Evolutionary conservation across 306 rosid genomes (phyloP).

Genomic region (Begonia loranthoides): DNA sequence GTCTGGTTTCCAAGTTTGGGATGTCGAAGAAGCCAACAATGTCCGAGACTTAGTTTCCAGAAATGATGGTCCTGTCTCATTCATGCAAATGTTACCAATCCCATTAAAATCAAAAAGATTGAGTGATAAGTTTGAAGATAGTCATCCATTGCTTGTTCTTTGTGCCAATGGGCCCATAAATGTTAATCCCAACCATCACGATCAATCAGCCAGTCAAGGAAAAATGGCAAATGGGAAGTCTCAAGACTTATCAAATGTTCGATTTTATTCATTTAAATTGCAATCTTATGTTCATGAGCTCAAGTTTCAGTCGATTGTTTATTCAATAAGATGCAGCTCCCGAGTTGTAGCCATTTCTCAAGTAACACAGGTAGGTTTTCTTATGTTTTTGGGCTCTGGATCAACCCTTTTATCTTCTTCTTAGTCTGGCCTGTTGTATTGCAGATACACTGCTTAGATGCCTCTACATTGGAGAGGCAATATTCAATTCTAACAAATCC

Average conservation of each 20-base stretch:
- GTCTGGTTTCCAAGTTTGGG: constrained; percentile 98
- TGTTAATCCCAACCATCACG: constrained; percentile 37
- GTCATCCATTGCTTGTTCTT: constrained; percentile 60
- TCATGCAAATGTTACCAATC: constrained; percentile 85
- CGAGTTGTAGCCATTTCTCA: constrained; percentile 74
- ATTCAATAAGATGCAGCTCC: constrained; percentile 80
- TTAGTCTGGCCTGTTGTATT: constrained; percentile 4
- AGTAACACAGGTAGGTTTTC: constrained; percentile 62
- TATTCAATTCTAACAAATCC: constrained; percentile 81
- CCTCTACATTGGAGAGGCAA: constrained; percentile 61
- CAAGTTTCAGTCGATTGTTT: constrained; percentile 78
- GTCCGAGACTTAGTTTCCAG: constrained; percentile 68
- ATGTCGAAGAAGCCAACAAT: constrained; percentile 86
- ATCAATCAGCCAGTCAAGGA: constrained; percentile 25
- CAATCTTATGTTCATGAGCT: constrained; percentile 71
- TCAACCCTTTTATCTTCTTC: too few relatives aligned
- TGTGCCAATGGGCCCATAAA: constrained; percentile 64
- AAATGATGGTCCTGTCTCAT: constrained; percentile 76
- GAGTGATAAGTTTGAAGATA: constrained; percentile 51
- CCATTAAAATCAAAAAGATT: constrained; percentile 47
- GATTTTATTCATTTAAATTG: constrained; percentile 72
- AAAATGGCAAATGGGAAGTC: constrained; percentile 33
- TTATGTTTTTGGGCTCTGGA: background rate
- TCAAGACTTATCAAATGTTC: constrained; percentile 51
- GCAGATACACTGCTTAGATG: constrained; percentile 87